These are phyloP conservation scores for Pestalotiopsis sp. DNA, from an alignment of 2,329 filamentous ascomycete genomes.

Conservation along the genomic window DNA sequence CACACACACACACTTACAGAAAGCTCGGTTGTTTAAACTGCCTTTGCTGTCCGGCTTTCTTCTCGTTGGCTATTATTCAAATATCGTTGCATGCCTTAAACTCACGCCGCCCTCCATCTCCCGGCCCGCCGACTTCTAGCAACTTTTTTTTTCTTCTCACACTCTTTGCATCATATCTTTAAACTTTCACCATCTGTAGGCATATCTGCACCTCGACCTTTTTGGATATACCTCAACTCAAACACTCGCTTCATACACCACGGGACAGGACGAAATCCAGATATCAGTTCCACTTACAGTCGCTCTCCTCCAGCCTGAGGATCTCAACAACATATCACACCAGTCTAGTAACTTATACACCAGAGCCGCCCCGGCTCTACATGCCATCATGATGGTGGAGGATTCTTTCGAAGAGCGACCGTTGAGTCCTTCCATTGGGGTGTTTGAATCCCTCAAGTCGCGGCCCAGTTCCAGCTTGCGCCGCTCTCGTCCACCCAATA, in stretches of 20 bases:
- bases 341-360: neutral
- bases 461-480: slow-evolving; percentile 32
- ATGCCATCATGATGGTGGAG: slow-evolving; percentile 9
- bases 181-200: neutral
- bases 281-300: neutral
- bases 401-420: slow-evolving; percentile 16
- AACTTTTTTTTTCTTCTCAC: neutral
- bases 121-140: neutral
- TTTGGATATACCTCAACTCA: neutral
- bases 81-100: slow-evolving; percentile 14
- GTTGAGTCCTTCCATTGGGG: slow-evolving; percentile 29
- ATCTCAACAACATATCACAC: neutral
- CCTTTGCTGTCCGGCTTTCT: neutral
- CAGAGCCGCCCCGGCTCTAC: neutral
- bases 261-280: neutral
- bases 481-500: slow-evolving; percentile 41
- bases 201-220: neutral
- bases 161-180: neutral
- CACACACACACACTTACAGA: neutral
- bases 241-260: neutral
- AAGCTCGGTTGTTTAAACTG: neutral
- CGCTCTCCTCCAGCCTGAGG: neutral
- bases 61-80: neutral
- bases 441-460: slow-evolving; percentile 33
- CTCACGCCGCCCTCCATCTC: slow-evolving; percentile 2